Evolutionary conservation across 352 stramenopile species (phyloP).

Genomic region (Phytopythium chamaehyphon): DNA sequence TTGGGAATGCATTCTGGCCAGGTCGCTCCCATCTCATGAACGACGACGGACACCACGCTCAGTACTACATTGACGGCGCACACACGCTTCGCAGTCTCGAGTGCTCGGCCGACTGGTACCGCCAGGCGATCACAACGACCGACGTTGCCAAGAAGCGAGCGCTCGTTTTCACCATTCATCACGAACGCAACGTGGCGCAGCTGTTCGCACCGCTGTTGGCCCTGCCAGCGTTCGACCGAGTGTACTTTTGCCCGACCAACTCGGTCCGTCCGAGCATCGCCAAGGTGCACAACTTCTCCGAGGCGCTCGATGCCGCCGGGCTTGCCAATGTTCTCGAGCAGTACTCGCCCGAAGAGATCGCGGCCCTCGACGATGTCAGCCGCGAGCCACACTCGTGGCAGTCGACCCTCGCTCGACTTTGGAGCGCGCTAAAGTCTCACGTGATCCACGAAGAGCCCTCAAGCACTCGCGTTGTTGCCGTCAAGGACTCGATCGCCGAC

Average conservation of each 20-base stretch:
- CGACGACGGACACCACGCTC: constrained; percentile 28
- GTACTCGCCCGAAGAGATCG: constrained; percentile 45
- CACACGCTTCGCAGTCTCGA: constrained; percentile 83
- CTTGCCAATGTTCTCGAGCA: constrained; percentile 29
- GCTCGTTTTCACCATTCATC: constrained; percentile 81
- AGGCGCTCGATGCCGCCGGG: constrained; percentile 38
- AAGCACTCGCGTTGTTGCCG: constrained; percentile 20
- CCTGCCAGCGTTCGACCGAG: constrained; percentile 52
- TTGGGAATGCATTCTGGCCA: constrained; percentile 73
- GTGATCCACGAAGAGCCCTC: constrained; percentile 22
- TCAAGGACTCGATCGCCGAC: constrained; percentile 57
- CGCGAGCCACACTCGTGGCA: constrained; percentile 50
- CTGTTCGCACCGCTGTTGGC: constrained; percentile 58
- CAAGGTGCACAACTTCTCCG: constrained; percentile 66
- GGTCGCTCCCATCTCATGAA: constrained; percentile 67
- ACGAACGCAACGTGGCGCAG: constrained; percentile 73
- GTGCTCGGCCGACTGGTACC: constrained; percentile 74
- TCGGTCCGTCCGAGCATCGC: constrained; percentile 58
- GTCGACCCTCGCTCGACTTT: constrained; percentile 48
- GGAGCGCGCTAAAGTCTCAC: constrained; percentile 41
- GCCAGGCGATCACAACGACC: constrained; percentile 15
- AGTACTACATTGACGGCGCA: constrained; percentile 85
- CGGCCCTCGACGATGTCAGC: constrained; percentile 33
- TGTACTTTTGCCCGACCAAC: constrained; percentile 73
- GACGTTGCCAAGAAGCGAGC: constrained; percentile 24